These are phyloP conservation scores for Clonostachys solani DNA, from an alignment of 2,329 filamentous ascomycete genomes.

Conservation along the genomic window DNA sequence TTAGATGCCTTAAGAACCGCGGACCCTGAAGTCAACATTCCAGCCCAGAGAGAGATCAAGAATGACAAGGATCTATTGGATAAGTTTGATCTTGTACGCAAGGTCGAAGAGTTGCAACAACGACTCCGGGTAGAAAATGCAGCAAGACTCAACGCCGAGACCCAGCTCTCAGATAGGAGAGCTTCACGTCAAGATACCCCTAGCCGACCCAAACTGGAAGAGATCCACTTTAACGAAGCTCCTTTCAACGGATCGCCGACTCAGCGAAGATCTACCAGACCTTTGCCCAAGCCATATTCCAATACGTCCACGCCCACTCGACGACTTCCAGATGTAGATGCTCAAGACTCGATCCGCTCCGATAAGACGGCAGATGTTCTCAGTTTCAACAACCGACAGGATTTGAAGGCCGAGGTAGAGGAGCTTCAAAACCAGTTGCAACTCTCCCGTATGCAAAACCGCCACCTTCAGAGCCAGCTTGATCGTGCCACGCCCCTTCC, in stretches of 20 bases:
- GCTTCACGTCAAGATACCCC: slow-evolving; percentile 66
- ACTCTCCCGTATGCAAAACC: slow-evolving; percentile 91
- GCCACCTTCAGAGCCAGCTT: slow-evolving; percentile 84
- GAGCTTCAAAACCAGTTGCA: slow-evolving; percentile 92
- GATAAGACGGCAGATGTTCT: slow-evolving; percentile 80
- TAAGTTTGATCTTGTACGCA: slow-evolving; percentile 80
- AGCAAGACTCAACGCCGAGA: slow-evolving; percentile 76
- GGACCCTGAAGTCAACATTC: slow-evolving; percentile 66
- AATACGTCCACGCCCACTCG: slow-evolving; percentile 76
- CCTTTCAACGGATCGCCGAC: slow-evolving; percentile 71
- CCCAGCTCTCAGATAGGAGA: slow-evolving; percentile 74
- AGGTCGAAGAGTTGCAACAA: slow-evolving; percentile 84
- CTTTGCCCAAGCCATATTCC: slow-evolving; percentile 57
- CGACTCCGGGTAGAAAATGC: slow-evolving; percentile 81
- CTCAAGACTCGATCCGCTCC: slow-evolving; percentile 74
- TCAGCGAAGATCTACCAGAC: slow-evolving; percentile 56
- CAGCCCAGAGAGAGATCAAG: slow-evolving; percentile 52
- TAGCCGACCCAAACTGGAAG: slow-evolving; percentile 74
- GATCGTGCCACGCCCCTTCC: slow-evolving; percentile 61
- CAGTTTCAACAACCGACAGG: slow-evolving; percentile 83
- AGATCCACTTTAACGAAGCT: slow-evolving; percentile 81
- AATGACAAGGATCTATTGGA: slow-evolving; percentile 65
- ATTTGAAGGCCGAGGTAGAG: slow-evolving; percentile 85
- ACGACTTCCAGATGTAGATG: slow-evolving; percentile 57
- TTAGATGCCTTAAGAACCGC: slow-evolving; percentile 82